These are phyloP conservation scores for Leccinum huronense DNA, from an alignment of 1,284 basidiomycete species.

Conservation along the genomic window DNA sequence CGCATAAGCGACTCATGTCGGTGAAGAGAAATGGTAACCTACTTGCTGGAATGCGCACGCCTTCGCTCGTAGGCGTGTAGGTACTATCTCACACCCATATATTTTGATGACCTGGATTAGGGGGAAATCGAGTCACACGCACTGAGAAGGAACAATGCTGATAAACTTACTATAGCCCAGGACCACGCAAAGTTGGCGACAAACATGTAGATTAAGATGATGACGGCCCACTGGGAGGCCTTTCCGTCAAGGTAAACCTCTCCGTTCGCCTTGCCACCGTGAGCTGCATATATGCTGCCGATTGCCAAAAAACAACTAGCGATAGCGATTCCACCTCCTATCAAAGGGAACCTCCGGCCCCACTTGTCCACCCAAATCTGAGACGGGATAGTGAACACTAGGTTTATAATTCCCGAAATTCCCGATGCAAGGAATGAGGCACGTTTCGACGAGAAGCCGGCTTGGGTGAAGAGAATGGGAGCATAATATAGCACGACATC, in stretches of 20 bases:
- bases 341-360: slow-evolving; percentile 45
- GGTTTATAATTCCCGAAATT: slow-evolving; percentile 48
- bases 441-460: slow-evolving; percentile 44
- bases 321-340: slow-evolving; percentile 46
- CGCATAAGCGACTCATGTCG: slow-evolving; percentile 26
- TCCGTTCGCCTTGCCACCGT: slow-evolving; percentile 31
- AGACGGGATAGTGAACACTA: slow-evolving; percentile 43
- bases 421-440: slow-evolving; percentile 54
- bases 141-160: background rate
- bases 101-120: slow-evolving; percentile 30
- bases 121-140: background rate
- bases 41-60: slow-evolving; percentile 40
- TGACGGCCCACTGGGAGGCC: slow-evolving; percentile 42
- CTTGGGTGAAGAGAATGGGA: slow-evolving; percentile 51
- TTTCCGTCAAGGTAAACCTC: slow-evolving; percentile 26
- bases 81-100: slow-evolving; percentile 34
- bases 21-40: slow-evolving; percentile 37
- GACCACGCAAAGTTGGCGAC: slow-evolving; percentile 37
- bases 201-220: slow-evolving; percentile 49
- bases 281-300: slow-evolving; percentile 43
- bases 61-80: slow-evolving; percentile 34
- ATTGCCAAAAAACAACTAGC: slow-evolving; percentile 40
- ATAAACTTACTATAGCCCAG: slow-evolving; percentile 31
- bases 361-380: slow-evolving; percentile 46
- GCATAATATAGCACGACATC: slow-evolving; percentile 43